Evolutionary conservation across 768 basidiomycete genomes (phyloP).

Genomic region (Trametes meyenii): DNA sequence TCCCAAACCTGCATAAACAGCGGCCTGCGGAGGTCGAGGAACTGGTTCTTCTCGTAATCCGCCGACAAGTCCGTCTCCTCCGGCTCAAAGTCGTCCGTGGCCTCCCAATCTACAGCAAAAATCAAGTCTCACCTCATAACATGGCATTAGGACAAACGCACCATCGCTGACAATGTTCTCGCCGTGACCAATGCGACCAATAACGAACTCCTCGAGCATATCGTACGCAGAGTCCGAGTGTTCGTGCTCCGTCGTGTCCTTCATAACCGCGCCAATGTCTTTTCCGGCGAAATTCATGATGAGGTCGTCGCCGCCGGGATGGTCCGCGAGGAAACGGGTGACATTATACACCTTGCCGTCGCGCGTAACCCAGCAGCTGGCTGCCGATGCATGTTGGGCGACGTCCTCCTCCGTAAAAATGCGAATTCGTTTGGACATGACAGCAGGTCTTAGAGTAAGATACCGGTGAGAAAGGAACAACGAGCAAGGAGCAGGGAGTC

Average conservation of each 20-base stretch:
- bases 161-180: conserved; percentile 80
- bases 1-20: conserved; percentile 86
- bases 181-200: conserved; percentile 80
- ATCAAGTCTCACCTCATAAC: conserved; percentile 1
- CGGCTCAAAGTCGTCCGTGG: conserved; percentile 87
- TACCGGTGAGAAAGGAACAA: background rate
- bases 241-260: conserved; percentile 76
- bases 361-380: conserved; percentile 83
- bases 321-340: conserved; percentile 80
- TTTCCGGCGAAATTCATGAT: conserved; percentile 82
- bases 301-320: conserved; percentile 94
- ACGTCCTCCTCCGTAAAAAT: conserved; percentile 82
- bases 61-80: conserved; percentile 80
- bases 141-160: conserved; percentile 39
- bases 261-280: conserved; percentile 83
- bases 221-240: conserved; percentile 92
- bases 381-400: conserved; percentile 54
- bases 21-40: conserved; percentile 88
- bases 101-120: conserved; percentile 73
- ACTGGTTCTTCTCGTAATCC: conserved; percentile 89
- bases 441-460: conserved; percentile 15
- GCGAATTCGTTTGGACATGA: conserved; percentile 65
- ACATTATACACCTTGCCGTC: conserved; percentile 90
- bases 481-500: background rate
- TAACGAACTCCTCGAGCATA: conserved; percentile 84